These are phyloP conservation scores for Ramaria rubella DNA, from an alignment of 768 basidiomycete species.

Conservation along the genomic window DNA sequence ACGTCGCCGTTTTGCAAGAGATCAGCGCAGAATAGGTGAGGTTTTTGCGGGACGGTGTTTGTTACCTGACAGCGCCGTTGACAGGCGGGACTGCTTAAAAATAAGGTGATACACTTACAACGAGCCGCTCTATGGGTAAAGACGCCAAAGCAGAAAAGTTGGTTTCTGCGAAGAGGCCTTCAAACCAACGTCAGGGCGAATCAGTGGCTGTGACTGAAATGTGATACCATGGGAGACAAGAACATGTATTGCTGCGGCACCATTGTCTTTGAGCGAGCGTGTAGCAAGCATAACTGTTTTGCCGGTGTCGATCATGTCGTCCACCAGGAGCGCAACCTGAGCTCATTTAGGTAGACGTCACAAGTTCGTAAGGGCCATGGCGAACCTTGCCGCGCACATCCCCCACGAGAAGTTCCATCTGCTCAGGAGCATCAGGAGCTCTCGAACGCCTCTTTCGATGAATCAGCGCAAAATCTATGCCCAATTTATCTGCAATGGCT, in stretches of 20 bases:
- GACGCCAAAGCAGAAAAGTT: conserved; percentile 60
- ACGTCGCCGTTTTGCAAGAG: conserved; percentile 1
- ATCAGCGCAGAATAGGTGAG: conserved; percentile 33
- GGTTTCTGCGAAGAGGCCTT: conserved; percentile 75
- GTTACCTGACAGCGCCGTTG: conserved; percentile 55
- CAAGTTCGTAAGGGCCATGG: conserved; percentile 1
- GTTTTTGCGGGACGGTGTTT: conserved; percentile 85
- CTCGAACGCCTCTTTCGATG: conserved; percentile 82
- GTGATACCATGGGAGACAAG: conserved; percentile 83
- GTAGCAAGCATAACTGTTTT: conserved; percentile 81
- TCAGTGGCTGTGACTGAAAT: conserved; percentile 12
- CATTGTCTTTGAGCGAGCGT: conserved; percentile 80
- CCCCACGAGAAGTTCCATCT: conserved; percentile 92
- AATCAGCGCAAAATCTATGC: conserved; percentile 92
- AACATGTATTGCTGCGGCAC: conserved; percentile 80
- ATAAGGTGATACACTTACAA: conserved; percentile 51
- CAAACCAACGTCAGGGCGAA: conserved; percentile 6
- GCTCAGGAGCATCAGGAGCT: conserved; percentile 56
- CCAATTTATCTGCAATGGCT: conserved; percentile 91
- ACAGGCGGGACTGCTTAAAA: not conserved
- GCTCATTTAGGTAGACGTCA: conserved; percentile 2
- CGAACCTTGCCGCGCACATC: conserved; percentile 83
- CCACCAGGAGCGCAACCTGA: conserved; percentile 88
- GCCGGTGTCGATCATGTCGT: conserved; percentile 98
- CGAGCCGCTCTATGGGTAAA: conserved; percentile 76